Percentiles rank a stretch among this genome's conserved stretches.
phyloP scores from a whole-genome alignment of 2,329 filamentous ascomycete species.

The Penicillium sp. region DNA sequence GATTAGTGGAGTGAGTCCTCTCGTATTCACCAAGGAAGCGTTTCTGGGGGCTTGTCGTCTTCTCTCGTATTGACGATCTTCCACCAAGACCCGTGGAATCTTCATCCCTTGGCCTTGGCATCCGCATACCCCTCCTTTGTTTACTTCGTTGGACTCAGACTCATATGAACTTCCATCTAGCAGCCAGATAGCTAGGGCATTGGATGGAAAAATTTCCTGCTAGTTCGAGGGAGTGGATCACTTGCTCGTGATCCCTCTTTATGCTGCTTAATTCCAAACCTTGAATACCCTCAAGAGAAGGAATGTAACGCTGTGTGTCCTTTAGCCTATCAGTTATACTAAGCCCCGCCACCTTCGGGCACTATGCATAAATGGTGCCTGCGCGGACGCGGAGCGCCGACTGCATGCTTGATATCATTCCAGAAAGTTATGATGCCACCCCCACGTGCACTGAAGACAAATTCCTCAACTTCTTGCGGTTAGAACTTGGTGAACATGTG shows the following conservation, averaged over 20 bases:
- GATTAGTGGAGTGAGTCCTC: not conserved
- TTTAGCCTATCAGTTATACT: not conserved
- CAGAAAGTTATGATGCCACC: not conserved
- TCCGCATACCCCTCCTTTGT: not conserved
- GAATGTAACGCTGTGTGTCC: not conserved
- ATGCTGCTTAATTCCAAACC: not conserved
- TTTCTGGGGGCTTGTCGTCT: not conserved
- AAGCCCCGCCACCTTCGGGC: not conserved
- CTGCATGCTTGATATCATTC: not conserved
- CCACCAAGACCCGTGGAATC: not conserved
- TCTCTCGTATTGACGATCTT: not conserved
- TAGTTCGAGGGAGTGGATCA: no score
- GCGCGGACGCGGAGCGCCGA: not conserved
- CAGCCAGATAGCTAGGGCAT: no score
- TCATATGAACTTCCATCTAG: not conserved
- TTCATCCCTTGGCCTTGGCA: not conserved
- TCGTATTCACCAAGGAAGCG: not conserved
- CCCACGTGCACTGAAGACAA: constrained; percentile 2
- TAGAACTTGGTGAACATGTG: constrained; percentile 1
- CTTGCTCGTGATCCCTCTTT: not conserved
- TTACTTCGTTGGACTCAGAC: no score
- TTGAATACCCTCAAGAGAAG: not conserved
- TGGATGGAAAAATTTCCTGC: no score
- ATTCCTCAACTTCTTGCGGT: not conserved
- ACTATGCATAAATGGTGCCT: not conserved